phyloP scores from a whole-genome alignment of 148 eudicot species.

The Chenopodium formosanum region DNA sequence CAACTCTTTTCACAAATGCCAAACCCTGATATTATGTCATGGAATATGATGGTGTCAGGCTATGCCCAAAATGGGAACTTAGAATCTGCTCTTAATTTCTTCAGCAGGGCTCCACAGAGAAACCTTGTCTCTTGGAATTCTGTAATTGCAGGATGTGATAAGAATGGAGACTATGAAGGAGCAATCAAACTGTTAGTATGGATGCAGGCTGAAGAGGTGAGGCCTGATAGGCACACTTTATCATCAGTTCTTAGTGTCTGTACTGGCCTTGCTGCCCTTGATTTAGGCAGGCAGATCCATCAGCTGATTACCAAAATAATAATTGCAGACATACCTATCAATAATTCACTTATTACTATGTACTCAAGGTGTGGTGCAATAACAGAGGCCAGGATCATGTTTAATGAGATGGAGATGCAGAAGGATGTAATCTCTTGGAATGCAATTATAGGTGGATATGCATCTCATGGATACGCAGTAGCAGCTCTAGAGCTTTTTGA shows the following conservation, averaged over 20 bases:
- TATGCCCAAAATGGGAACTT: conserved; percentile 44
- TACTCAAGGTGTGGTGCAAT: conserved; percentile 61
- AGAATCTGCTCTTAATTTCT: conserved; percentile 41
- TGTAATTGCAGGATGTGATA: conserved; percentile 44
- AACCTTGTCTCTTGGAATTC: conserved; percentile 54
- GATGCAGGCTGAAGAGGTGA: conserved; percentile 42
- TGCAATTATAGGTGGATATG: conserved; percentile 60
- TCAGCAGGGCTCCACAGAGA: conserved; percentile 38
- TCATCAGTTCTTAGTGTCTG: conserved; percentile 50
- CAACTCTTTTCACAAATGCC: conserved; percentile 50
- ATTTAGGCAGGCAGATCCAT: conserved; percentile 50
- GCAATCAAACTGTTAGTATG: conserved; percentile 41
- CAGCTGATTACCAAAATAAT: conserved; percentile 40
- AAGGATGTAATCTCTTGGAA: conserved; percentile 56
- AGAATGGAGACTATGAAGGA: conserved; percentile 43
- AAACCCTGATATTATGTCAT: conserved; percentile 45
- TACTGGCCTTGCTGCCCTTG: conserved; percentile 37
- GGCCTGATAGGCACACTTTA: conserved; percentile 51
- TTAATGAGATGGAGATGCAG: conserved; percentile 40
- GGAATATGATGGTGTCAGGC: conserved; percentile 53
- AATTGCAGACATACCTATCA: conserved; percentile 42
- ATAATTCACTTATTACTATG: conserved; percentile 57
- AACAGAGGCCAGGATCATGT: conserved; percentile 36
- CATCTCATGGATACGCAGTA: conserved; percentile 48
- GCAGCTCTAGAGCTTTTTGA: conserved; percentile 48